Evolutionary conservation across 352 stramenopile species (phyloP), one percentile per base, ranked within the genome.

Genomic region (Thraustotheca clavata): DNA sequence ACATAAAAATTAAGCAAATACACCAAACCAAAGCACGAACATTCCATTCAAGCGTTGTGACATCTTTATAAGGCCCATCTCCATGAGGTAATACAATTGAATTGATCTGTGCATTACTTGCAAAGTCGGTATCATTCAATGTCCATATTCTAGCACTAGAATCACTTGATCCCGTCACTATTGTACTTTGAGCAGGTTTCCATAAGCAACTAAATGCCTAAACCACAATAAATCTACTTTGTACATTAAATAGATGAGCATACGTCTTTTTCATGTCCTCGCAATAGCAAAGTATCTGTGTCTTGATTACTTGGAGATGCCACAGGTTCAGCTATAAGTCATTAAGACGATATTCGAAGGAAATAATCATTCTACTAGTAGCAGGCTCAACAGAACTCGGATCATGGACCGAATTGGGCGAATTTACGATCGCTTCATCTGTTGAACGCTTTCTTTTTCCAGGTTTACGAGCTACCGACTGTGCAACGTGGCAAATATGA

Each of bases 31-130:
- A 6, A 20, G 1, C 16, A 87, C 84, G 69, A 69, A 96, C 89
- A 54, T 89, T 98, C 96, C 96, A 99, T 76, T 98, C 96, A 38
- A 99, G 76, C 46, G 95, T 99, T 43, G 95, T 99, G 6, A 99
- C 95, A 73, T 99, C 96, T 71, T 98, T 98, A 71, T 97, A 96
- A 29, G 88, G 73, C 32, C 92, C 86, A 29, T 91, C 83, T 49
- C 91, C 86, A 57, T 93, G 83, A 52, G 78, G 76, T 38, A 93
- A 65, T 27, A 93, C 79, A 40, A 81, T 88, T 1, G 77, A 72
- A 2, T 73, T 57, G 3, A 75, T 46, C 0, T 71, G 47, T 16
- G 76, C 71, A 32, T 67, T 60, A 6, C 43, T 43, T 4, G 59
- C 69, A 60, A 88, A 60, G 67, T 88, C 80, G 59, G 67, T 81